Evolutionary conservation across 441 rosid genomes (phyloP).

Genomic region (Metrosideros polymorpha): DNA sequence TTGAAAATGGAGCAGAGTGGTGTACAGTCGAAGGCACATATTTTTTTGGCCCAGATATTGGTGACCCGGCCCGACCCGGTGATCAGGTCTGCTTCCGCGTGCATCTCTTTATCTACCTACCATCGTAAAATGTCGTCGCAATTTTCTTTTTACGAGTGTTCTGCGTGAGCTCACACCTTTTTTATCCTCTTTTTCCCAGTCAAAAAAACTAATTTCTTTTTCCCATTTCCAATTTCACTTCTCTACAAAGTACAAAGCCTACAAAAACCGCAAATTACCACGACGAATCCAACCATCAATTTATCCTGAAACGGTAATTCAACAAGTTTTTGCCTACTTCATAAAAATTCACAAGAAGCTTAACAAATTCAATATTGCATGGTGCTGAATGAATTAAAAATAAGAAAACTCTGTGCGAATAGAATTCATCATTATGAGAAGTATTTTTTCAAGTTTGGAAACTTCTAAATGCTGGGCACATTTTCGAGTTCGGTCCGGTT

Average conservation of each 20-base stretch:
- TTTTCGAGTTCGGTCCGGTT: neutral
- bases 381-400: neutral
- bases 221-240: neutral
- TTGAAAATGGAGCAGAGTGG: neutral
- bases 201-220: neutral
- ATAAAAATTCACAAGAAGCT: neutral
- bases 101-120: too few species aligned
- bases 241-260: too few species aligned
- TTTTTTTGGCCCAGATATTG: neutral
- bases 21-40: neutral
- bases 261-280: neutral
- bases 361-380: too few species aligned
- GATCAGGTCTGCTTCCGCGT: neutral
- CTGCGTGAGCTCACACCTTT: too few species aligned
- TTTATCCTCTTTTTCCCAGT: neutral
- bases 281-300: too few species aligned
- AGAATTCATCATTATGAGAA: fast-evolving
- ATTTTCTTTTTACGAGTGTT: neutral
- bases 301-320: too few species aligned
- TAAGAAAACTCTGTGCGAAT: neutral
- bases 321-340: too few species aligned
- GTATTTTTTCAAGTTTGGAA: neutral
- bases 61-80: neutral
- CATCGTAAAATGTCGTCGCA: neutral
- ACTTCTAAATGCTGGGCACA: neutral